A percentile compares a stretch with the other conserved stretches of the same genome.
These are phyloP conservation scores for Pleurotus pulmonarius DNA, from an alignment of 768 basidiomycete species.

Conservation along the genomic window DNA sequence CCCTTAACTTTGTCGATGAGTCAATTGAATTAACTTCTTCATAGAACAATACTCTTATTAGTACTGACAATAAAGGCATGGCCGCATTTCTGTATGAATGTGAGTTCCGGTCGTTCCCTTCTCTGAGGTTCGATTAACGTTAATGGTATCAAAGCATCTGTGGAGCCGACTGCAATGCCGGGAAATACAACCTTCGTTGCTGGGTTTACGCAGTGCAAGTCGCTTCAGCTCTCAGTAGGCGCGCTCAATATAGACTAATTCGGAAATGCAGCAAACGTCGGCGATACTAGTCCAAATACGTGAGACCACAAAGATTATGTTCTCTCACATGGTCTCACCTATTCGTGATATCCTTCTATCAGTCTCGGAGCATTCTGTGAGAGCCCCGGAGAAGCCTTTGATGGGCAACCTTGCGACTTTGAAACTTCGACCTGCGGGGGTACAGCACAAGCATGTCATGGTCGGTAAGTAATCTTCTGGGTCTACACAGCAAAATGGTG, in stretches of 20 bases:
- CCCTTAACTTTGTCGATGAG: neutral
- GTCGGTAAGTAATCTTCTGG: conserved; percentile 39
- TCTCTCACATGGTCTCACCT: neutral
- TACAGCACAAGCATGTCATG: conserved; percentile 63
- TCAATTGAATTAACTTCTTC: conserved; percentile 3
- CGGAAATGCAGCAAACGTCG: conserved; percentile 60
- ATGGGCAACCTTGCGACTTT: conserved; percentile 67
- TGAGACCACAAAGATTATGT: conserved; percentile 29
- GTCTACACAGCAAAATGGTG: neutral
- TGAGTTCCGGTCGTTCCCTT: conserved; percentile 21
- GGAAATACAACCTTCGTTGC: conserved; percentile 71
- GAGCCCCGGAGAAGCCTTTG: conserved; percentile 63
- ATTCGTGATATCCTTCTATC: conserved; percentile 5
- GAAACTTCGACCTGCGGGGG: conserved; percentile 76
- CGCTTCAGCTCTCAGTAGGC: conserved; percentile 3
- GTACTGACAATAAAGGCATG: conserved; percentile 84
- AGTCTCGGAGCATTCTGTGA: conserved; percentile 76
- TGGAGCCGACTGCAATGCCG: conserved; percentile 63
- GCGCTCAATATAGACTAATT: conserved; percentile 1
- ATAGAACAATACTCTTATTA: conserved; percentile 81
- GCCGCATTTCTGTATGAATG: conserved; percentile 77
- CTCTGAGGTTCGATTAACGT: neutral
- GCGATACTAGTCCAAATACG: conserved; percentile 80
- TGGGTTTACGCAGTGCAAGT: conserved; percentile 69
- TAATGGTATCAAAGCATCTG: conserved; percentile 37